phyloP scores from a whole-genome alignment of 176 grass and related monocot genomes.

The Bonia amplexicaulis region DNA sequence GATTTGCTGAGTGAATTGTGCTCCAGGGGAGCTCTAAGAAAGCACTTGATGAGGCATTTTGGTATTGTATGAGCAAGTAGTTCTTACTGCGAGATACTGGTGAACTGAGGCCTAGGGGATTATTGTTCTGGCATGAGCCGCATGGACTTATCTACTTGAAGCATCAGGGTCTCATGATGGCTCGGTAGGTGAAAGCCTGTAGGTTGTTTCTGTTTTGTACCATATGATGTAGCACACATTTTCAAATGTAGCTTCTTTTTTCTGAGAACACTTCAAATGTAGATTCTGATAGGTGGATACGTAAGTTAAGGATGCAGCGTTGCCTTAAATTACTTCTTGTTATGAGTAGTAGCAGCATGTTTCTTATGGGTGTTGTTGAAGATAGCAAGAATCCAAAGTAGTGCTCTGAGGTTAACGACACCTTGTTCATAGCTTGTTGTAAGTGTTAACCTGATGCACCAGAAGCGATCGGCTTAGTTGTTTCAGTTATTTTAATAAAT shows the following conservation, averaged over 20 bases:
- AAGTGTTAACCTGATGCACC: neutral
- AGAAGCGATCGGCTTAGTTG: neutral
- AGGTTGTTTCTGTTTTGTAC: neutral
- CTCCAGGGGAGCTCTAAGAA: constrained; percentile 25
- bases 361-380: neutral
- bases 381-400: neutral
- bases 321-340: neutral
- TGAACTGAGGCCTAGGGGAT: neutral
- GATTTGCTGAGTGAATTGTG: constrained; percentile 33
- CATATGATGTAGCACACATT: neutral
- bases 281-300: neutral
- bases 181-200: neutral
- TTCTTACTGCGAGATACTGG: constrained; percentile 1
- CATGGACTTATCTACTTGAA: neutral
- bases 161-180: neutral
- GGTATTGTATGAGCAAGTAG: constrained; percentile 12
- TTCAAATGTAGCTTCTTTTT: neutral
- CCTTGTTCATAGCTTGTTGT: neutral
- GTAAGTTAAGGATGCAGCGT: neutral
- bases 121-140: neutral
- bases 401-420: neutral
- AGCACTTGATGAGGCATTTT: constrained; percentile 31
- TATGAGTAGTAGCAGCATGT: neutral
- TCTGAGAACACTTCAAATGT: neutral
- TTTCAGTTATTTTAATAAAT: neutral